These are phyloP conservation scores for Trichoderma sp. DNA, from an alignment of 2,329 filamentous ascomycete species.

Conservation along the genomic window DNA sequence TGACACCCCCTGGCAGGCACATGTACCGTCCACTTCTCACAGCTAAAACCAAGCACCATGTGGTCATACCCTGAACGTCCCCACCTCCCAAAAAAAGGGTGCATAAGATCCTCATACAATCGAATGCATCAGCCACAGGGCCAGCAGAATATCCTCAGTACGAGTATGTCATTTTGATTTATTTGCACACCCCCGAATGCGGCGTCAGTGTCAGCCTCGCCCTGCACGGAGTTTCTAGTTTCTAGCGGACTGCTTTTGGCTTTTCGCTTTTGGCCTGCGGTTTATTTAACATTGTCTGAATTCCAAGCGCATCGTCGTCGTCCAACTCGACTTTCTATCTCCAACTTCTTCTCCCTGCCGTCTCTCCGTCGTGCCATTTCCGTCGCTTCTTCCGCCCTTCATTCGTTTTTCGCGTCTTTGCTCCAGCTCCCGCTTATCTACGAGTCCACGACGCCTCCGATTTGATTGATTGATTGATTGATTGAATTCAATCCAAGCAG, in stretches of 20 bases:
- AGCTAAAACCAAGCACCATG: not conserved
- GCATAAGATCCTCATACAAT: not conserved
- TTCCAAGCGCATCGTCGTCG: not conserved
- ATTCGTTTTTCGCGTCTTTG: not conserved
- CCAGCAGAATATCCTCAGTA: not conserved
- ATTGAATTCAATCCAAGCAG: not conserved
- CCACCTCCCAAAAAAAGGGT: slow-evolving; percentile 2
- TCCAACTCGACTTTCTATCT: not conserved
- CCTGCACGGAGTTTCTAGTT: not conserved
- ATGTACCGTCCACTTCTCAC: not conserved
- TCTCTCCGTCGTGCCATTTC: not conserved
- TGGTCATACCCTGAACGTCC: not conserved
- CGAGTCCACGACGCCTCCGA: not conserved
- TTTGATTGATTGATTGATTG: not conserved
- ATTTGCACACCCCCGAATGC: slow-evolving; percentile 17
- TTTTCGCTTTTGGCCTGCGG: not conserved
- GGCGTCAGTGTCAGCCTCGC: slow-evolving; percentile 21
- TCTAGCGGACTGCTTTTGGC: not conserved
- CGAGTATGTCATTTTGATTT: not conserved
- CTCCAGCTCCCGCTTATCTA: not conserved
- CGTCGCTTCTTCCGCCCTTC: not conserved
- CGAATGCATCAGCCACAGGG: not conserved
- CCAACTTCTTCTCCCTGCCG: not conserved
- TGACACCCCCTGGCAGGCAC: not conserved
- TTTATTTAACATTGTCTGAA: not conserved